These are phyloP conservation scores for Coemansia sp. DNA, from an alignment of 192 early-diverging fungal genomes.

Conservation along the genomic window DNA sequence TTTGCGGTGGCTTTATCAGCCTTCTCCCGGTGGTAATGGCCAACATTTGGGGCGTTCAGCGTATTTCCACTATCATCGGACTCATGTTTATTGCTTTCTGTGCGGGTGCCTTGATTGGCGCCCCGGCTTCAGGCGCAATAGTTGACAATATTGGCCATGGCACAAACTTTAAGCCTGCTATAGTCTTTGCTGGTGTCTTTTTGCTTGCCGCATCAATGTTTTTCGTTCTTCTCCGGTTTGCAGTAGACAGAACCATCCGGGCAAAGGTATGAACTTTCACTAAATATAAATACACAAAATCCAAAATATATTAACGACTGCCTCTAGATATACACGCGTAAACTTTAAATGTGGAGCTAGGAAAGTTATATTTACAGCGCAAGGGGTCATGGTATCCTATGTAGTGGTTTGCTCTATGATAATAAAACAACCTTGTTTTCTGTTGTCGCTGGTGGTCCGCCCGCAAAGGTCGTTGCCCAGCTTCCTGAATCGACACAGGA, in stretches of 20 bases:
- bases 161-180: slow-evolving; percentile 34
- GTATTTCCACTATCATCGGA: slow-evolving; percentile 59
- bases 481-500: too few species aligned
- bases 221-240: slow-evolving; percentile 20
- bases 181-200: slow-evolving; percentile 45
- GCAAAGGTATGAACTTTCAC: too few species aligned
- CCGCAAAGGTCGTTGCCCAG: too few species aligned
- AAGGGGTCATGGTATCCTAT: too few species aligned
- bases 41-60: slow-evolving; percentile 58
- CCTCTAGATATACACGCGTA: too few species aligned
- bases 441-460: too few species aligned
- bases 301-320: too few species aligned
- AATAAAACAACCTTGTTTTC: too few species aligned
- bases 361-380: too few species aligned
- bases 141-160: slow-evolving; percentile 52
- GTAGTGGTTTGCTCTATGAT: too few species aligned
- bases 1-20: slow-evolving; percentile 58
- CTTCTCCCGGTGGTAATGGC: slow-evolving; percentile 59
- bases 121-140: slow-evolving; percentile 55
- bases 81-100: slow-evolving; percentile 56
- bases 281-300: too few species aligned
- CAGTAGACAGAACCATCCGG: neutral
- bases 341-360: too few species aligned
- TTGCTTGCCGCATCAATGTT: slow-evolving; percentile 28
- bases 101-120: slow-evolving; percentile 51